phyloP scores from a whole-genome alignment of 352 stramenopile species.

The Labyrinthula sp. region DNA sequence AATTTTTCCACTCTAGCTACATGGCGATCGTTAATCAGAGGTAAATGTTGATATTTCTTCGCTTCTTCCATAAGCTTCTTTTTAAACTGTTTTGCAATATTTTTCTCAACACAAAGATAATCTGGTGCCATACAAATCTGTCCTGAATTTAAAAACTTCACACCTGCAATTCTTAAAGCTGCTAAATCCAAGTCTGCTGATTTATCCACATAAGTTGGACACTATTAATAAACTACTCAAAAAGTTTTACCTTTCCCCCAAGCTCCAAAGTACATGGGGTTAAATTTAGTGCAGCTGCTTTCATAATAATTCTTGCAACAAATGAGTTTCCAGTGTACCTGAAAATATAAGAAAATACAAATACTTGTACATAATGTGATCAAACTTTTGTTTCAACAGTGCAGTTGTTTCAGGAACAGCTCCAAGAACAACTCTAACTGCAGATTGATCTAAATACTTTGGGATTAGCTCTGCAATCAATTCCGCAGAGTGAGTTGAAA shows the following conservation, averaged over 20 bases:
- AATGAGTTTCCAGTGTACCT: slow-evolving; percentile 43
- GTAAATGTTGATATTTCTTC: slow-evolving; percentile 38
- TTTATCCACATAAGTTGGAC: slow-evolving; percentile 34
- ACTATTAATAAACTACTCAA: slow-evolving; percentile 55
- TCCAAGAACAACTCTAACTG: slow-evolving; percentile 55
- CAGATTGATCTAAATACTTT: slow-evolving; percentile 45
- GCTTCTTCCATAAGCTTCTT: slow-evolving; percentile 25
- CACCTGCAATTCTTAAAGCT: slow-evolving; percentile 50
- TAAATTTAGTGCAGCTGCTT: slow-evolving; percentile 59
- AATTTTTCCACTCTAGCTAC: slow-evolving; percentile 38
- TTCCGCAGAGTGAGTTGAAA: slow-evolving; percentile 44
- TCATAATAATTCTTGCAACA: slow-evolving; percentile 58
- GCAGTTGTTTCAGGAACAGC: slow-evolving; percentile 49
- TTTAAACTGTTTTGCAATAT: slow-evolving; percentile 40
- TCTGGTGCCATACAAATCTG: slow-evolving; percentile 74
- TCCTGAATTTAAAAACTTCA: slow-evolving; percentile 57
- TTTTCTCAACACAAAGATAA: slow-evolving; percentile 60
- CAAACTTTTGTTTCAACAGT: slow-evolving; percentile 42
- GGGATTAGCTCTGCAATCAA: slow-evolving; percentile 38
- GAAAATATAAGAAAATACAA: no score
- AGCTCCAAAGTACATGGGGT: slow-evolving; percentile 72
- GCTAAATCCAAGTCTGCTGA: slow-evolving; percentile 39
- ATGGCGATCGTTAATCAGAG: slow-evolving; percentile 40
- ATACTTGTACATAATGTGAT: slow-evolving; percentile 49
- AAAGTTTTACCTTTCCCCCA: slow-evolving; percentile 66